Evolutionary conservation across 2,329 filamentous ascomycete species (phyloP), one percentile per base, ranked within the genome.

Genomic region (Bipolaris victoriae): DNA sequence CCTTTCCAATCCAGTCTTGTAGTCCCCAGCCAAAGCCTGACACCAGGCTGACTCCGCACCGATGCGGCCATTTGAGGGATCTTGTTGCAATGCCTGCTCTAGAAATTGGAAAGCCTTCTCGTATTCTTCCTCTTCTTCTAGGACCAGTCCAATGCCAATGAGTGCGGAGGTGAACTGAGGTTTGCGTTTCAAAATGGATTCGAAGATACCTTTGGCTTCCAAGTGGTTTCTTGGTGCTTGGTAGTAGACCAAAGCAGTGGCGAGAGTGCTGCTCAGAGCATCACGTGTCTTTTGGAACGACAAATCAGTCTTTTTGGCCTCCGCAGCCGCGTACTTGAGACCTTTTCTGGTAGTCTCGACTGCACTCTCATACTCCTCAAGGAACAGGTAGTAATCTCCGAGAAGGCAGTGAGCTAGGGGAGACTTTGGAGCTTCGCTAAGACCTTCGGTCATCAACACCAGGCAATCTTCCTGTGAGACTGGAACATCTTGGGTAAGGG

Each of bases 51-150:
- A 87, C 76, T 99, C 96, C 15, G 90, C 89, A 53, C 87, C 88
- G 41, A 99, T 89, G 29, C 88, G 89, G 18, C 92, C 81, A 65
- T 97, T 97, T 10, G 81, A 80, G 2, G 83, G 80, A 69, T 97
- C 91, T 22, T 90, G 86, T 62, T 87, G 75, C 24, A 96, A 75
- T 1, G 95, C 95, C 61, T 91, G 86, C 37, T 84, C 84, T 11
- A 99, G 79, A 69, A 96, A 97, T 26, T 89, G 85, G 37, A 93
- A 87, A 0, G 96, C 95, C 68, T 91, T 84, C 45, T 85, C 82
- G 68, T 91, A 97, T 61, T 98, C 90, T 68, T 97, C 90, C 63
- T 97, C 92, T 67, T 98, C 95, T 75, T 97, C 92, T 45, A 93
- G 89, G 39, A 99, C 94, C 22, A 98, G 78, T 1, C 95, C 96